phyloP scores from a whole-genome alignment of 371 early-diverging fungal genomes.

The Synchytrium microbalum region DNA sequence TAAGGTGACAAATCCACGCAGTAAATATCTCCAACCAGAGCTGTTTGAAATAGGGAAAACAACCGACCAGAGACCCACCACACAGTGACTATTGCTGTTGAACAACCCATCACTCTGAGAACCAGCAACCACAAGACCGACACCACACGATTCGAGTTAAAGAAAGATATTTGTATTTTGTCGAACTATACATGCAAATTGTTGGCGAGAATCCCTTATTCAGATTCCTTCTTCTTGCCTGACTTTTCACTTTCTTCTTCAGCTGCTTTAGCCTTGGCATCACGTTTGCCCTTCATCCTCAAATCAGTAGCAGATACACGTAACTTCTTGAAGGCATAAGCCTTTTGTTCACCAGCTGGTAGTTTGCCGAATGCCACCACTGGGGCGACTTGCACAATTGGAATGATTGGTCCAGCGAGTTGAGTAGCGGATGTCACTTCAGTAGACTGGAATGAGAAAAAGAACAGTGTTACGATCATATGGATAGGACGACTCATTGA shows the following conservation, averaged over 20 bases:
- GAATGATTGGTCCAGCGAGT: conserved; percentile 59
- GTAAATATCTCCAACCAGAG: too few relatives aligned
- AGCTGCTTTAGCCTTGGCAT: conserved; percentile 47
- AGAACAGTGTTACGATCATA: conserved; percentile 7
- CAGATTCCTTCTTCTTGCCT: conserved; percentile 18
- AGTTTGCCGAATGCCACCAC: conserved; percentile 78
- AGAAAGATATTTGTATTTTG: too few relatives aligned
- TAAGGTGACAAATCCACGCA: too few relatives aligned
- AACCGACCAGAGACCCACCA: too few relatives aligned
- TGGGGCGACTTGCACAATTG: conserved; percentile 75
- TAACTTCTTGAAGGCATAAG: conserved; percentile 75
- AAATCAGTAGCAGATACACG: conserved; percentile 81
- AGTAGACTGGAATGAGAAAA: conserved; percentile 18
- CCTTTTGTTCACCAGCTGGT: conserved; percentile 35
- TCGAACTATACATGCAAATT: too few relatives aligned
- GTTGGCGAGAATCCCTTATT: too few relatives aligned
- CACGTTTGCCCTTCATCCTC: conserved; percentile 78
- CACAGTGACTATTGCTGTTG: too few relatives aligned
- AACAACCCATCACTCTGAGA: too few relatives aligned
- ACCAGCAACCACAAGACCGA: too few relatives aligned
- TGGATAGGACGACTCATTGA: conserved; percentile 20
- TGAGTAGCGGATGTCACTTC: conserved; percentile 64
- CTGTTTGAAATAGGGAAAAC: too few relatives aligned
- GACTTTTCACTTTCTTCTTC: conserved; percentile 23
- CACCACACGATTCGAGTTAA: too few relatives aligned